Base-by-base conservation (phyloP, 345 rosid genomes). In the Salix exigua region DNA sequence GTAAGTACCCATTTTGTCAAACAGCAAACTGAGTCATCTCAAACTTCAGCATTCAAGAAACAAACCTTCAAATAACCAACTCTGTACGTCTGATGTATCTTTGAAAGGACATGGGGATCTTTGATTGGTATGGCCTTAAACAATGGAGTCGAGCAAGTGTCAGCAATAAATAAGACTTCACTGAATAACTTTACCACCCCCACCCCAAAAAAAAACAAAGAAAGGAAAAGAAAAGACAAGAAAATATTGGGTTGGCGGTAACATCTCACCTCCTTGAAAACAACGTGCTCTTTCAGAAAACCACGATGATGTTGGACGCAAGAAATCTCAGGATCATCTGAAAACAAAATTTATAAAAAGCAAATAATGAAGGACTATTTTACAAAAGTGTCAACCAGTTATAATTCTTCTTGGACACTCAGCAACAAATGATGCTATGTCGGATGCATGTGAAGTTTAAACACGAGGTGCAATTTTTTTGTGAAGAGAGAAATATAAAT, bases 51-150 rank as follows among this genome's bases (percentile, higher is more conserved):
- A 67, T 28, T 61, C 44, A 77, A 81, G 72, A 70, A 78, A 66
- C 86, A 78, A 70, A 92, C 99, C 97, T 95, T 93, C 81, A 95
- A 75, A 86, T 89, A 93, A 78, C 94, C 90, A 87, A 95, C 88
- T 90, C 90, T 90, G 68, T 90, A 91, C 4, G 91, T 88, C 83
- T 90, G 96, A 81, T 95, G 97, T 84, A 95, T 91, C 88, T 89
- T 93, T 66, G 97, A 90, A 60, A 90, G 81, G 81, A 93, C 93
- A 74, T 79, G 28, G 28, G 86, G 81, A 83, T 91, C 89, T 82
- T 86, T 87, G 77, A 95, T 91, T 51, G 97, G 93, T 79, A 95
- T 85, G 77, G 87, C 97, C 99, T 92, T 83, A 46, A 80, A 67
- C 16, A 51, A 18, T 21, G n/a, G 66, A 63, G 33, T 53, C 33